Evolutionary conservation across 2,329 filamentous ascomycete species (phyloP).

Genomic region (Talaromyces islandicus): DNA sequence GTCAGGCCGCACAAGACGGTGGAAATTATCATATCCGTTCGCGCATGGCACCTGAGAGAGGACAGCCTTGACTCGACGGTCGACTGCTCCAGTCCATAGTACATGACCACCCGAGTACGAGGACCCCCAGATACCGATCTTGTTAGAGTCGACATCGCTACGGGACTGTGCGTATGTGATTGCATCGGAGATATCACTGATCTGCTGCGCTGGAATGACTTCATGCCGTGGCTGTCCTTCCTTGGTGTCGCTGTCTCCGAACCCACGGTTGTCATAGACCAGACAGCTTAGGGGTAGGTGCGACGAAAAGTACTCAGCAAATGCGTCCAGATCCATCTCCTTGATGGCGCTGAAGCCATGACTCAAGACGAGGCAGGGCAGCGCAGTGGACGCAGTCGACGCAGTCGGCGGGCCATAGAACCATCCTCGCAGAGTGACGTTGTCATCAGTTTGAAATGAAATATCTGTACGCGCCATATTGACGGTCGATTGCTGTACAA

Average conservation of each 20-base stretch:
- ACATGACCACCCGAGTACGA: slow-evolving; percentile 36
- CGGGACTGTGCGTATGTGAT: slow-evolving; percentile 31
- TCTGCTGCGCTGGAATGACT: slow-evolving; percentile 26
- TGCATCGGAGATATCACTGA: slow-evolving; percentile 31
- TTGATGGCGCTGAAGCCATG: neutral
- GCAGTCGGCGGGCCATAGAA: neutral
- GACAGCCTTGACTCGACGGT: slow-evolving; percentile 36
- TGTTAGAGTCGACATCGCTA: slow-evolving; percentile 23
- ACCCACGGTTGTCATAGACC: slow-evolving; percentile 18
- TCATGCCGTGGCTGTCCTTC: slow-evolving; percentile 17
- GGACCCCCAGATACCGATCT: slow-evolving; percentile 34
- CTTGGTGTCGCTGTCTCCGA: slow-evolving; percentile 19
- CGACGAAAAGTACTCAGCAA: neutral
- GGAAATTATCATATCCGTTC: slow-evolving; percentile 32
- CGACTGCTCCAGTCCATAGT: slow-evolving; percentile 31
- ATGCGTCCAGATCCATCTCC: neutral
- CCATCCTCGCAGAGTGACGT: neutral
- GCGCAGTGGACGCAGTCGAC: too few species aligned
- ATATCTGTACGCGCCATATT: neutral
- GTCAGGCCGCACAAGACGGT: slow-evolving; percentile 27
- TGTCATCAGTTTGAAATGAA: neutral
- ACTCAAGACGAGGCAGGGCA: neutral
- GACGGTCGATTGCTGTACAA: neutral
- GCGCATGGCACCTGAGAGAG: slow-evolving; percentile 33
- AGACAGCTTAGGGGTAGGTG: neutral